Conservation (phyloP, 2,329 filamentous ascomycete genomes). For the Geosmithia putterillii region DNA sequence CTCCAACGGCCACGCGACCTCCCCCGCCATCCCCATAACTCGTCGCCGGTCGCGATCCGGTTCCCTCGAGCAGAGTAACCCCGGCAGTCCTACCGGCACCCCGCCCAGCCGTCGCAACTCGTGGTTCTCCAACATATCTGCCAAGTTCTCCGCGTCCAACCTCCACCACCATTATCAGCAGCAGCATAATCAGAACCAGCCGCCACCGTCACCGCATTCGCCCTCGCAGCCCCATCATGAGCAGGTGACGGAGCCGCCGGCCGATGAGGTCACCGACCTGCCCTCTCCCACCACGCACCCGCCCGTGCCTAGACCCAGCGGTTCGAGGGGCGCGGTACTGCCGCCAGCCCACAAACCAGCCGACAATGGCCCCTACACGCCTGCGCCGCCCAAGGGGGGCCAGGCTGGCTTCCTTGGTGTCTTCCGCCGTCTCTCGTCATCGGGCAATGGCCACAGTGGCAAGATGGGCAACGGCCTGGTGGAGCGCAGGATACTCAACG, state of each 20-base stretch:
- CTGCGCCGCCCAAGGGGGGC: conserved; percentile 57
- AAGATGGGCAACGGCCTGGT: conserved; percentile 53
- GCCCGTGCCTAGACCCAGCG: neutral
- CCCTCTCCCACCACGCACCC: neutral
- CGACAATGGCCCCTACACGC: conserved; percentile 57
- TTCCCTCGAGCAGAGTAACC: conserved; percentile 21
- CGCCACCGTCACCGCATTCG: conserved; percentile 1
- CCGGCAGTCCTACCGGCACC: conserved; percentile 10
- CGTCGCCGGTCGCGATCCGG: conserved; percentile 16
- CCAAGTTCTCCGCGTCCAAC: conserved; percentile 61
- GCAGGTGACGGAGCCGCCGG: conserved; percentile 1
- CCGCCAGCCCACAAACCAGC: conserved; percentile 41
- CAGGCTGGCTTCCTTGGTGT: conserved; percentile 70
- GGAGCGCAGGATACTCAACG: conserved; percentile 70
- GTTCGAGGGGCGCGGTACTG: conserved; percentile 41
- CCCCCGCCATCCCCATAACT: neutral
- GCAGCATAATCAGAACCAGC: conserved; percentile 4
- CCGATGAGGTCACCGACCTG: conserved; percentile 1
- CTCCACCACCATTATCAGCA: conserved; percentile 16
- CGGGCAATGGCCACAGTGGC: conserved; percentile 18
- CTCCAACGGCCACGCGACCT: conserved; percentile 9
- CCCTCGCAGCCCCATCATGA: neutral
- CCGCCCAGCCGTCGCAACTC: conserved; percentile 51
- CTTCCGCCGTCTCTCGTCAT: conserved; percentile 69
- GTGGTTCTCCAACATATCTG: conserved; percentile 89